Evolutionary conservation across 169 alveolate species (phyloP).

Genomic region (Plasmodium knowlesi): DNA sequence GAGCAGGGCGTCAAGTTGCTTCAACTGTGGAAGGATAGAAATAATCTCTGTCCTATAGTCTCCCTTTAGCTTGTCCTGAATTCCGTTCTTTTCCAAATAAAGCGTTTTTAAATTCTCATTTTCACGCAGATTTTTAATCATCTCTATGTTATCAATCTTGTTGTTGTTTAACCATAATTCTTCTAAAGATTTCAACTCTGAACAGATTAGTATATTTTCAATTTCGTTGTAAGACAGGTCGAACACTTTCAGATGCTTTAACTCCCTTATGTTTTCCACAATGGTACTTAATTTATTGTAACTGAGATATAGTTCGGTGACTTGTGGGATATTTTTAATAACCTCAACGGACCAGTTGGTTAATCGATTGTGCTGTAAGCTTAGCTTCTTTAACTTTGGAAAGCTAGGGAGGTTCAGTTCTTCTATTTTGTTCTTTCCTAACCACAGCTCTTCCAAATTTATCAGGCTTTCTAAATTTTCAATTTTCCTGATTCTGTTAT

Average conservation of each 20-base stretch:
- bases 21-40: conserved; percentile 80
- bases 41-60: conserved; percentile 82
- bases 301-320: conserved; percentile 86
- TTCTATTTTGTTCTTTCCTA: conserved; percentile 91
- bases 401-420: conserved; percentile 78
- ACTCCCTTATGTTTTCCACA: background rate
- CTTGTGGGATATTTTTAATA: conserved; percentile 67
- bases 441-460: conserved; percentile 88
- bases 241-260: conserved; percentile 76
- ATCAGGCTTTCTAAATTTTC: conserved; percentile 83
- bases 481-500: conserved; percentile 86
- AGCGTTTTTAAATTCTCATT: conserved; percentile 81
- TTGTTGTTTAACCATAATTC: conserved; percentile 89
- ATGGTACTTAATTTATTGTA: conserved; percentile 78
- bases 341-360: conserved; percentile 80
- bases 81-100: conserved; percentile 86
- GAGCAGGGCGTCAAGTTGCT: conserved; percentile 36
- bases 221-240: conserved; percentile 87
- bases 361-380: conserved; percentile 87
- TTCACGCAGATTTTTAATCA: conserved; percentile 72
- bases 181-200: conserved; percentile 79
- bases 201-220: conserved; percentile 68
- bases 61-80: conserved; percentile 86
- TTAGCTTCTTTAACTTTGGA: conserved; percentile 82
- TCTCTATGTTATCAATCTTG: conserved; percentile 74